Conservation (phyloP, 139 green algal species). For the Edaphochlamys debaryana region DNA sequence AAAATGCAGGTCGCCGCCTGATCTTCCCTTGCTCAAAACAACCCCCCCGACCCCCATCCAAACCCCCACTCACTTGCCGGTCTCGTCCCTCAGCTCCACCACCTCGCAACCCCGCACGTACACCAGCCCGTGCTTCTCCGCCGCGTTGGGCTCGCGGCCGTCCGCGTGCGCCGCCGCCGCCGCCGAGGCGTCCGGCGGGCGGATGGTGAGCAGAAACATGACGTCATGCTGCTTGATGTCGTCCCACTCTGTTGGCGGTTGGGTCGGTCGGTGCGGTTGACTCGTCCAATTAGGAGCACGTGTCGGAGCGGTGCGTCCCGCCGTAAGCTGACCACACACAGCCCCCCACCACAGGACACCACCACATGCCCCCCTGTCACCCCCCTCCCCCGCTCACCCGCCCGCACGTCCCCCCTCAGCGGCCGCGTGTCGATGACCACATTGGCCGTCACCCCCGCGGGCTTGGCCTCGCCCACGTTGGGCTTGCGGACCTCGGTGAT, state of each 20-base stretch:
- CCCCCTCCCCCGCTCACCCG: background rate
- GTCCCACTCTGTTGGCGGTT: conserved; percentile 92
- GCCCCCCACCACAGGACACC: background rate
- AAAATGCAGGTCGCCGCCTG: too few species aligned
- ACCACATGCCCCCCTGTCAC: too few species aligned
- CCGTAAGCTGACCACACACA: too few species aligned
- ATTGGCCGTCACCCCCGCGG: conserved; percentile 82
- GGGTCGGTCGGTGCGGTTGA: too few species aligned
- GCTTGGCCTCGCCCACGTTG: conserved; percentile 89
- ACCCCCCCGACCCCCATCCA: too few species aligned
- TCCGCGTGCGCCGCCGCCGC: conserved; percentile 29
- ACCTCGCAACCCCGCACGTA: conserved; percentile 89
- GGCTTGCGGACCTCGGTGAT: conserved; percentile 81
- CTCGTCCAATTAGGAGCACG: too few species aligned
- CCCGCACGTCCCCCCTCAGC: conserved; percentile 71
- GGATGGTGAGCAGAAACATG: conserved; percentile 90
- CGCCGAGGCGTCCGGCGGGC: conserved; percentile 52
- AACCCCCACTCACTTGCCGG: conserved; percentile 32
- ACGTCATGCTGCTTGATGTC: conserved; percentile 93
- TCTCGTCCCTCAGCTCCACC: conserved; percentile 60
- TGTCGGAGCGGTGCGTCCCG: too few species aligned
- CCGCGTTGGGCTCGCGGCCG: conserved; percentile 38
- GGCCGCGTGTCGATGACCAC: conserved; percentile 75
- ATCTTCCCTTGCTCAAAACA: too few species aligned
- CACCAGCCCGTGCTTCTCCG: conserved; percentile 76